A percentile compares a stretch with the other conserved stretches of the same genome.
Evolutionary conservation across 2,329 filamentous ascomycete species (phyloP).

Genomic region (Myriosclerotinia duriaeana): DNA sequence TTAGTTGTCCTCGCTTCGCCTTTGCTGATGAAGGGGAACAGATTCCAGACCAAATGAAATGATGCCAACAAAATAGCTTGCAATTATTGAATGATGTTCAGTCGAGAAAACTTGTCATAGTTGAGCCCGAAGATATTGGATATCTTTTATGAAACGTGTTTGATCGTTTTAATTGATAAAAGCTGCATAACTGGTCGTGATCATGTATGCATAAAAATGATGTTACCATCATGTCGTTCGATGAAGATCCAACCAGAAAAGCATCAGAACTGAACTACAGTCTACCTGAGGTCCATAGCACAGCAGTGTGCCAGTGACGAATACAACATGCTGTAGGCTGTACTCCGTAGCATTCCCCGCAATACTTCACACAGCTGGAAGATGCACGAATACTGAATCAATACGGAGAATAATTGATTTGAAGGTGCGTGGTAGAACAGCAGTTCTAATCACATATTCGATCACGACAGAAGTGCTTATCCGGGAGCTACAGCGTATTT

Average conservation of each 20-base stretch:
- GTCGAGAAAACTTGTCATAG: not conserved
- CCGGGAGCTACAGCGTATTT: too few species aligned
- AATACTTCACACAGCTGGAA: not conserved
- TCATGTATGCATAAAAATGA: not conserved
- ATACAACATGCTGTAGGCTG: not conserved
- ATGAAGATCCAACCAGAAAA: not conserved
- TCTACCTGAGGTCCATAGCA: too few species aligned
- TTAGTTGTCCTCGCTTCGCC: not conserved
- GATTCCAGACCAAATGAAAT: not conserved
- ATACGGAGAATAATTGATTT: not conserved
- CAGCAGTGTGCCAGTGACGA: not conserved
- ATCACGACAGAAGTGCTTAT: too few species aligned
- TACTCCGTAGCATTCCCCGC: slow-evolving; percentile 1
- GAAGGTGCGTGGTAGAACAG: too few species aligned
- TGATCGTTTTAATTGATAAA: not conserved
- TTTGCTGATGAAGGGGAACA: not conserved
- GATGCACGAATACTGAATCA: not conserved
- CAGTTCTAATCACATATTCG: too few species aligned
- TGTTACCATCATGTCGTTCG: not conserved
- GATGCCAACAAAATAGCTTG: not conserved
- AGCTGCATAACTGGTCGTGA: not conserved
- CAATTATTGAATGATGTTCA: not conserved
- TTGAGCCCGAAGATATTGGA: not conserved
- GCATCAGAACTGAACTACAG: not conserved
- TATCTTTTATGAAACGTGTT: not conserved